Base-by-base conservation (phyloP, 352 stramenopile species). In the Globisporangium emineosum region DNA sequence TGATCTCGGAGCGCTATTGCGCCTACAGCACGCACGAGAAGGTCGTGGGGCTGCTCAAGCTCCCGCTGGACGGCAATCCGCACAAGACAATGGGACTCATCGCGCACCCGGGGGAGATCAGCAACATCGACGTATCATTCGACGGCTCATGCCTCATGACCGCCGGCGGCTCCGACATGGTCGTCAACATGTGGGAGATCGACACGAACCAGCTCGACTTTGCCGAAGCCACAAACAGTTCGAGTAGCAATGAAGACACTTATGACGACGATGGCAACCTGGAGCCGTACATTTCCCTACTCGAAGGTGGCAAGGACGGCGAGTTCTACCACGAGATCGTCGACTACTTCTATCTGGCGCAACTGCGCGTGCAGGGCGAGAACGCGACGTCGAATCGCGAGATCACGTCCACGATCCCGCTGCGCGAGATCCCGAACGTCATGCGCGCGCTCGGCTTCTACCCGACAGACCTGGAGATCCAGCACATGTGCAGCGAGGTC, bases 341-440 rank as follows among this genome's bases (percentile, higher is more conserved):
- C 33, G 91, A 98, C 67, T 98, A 97, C 73, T 98, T 98, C 69
- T 98, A 97, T 70, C 93, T 97, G 61, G 86, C 86, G 3, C 89
- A 98, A 68, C 78, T 98, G 17, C 86, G 94, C 19, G 79, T 91
- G 37, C 90, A 97, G 56, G 93, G 94, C 23, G 94, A 98, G 59
- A 83, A 93, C 62, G 83, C 88, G 10, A 97, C 88, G 17, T 67
- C 73, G 10, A 72, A 75, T 25, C 78, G 94, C 3, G 72, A 85
- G 51, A 89, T 93, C 57, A 84, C 82, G 33, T 66, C 80, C 19
- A 54, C 71, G 59, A 92, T 98, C 56, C 86, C 89, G 9, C 54
- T 98, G 52, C 65, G 71, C 5, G 93, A 98, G 69, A 91, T 98
- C 37, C 91, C 94, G 10, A 96, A 96, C 57, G 83, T 98, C 42